phyloP scores from a whole-genome alignment of 148 eudicot genomes.

The Cornus controversa region DNA sequence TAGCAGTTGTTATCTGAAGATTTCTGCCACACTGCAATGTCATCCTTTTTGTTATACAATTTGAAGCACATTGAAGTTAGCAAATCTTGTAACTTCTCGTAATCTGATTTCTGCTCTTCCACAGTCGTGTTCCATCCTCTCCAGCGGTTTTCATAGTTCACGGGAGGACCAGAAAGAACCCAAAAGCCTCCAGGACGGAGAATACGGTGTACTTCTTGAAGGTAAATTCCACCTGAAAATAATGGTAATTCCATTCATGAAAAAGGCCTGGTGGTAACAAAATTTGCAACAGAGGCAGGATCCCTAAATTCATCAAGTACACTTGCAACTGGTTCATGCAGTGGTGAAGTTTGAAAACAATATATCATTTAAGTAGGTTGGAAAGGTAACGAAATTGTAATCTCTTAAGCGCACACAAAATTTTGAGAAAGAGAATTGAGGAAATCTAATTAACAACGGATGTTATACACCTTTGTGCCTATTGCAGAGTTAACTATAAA shows the following conservation, averaged over 20 bases:
- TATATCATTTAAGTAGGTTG: too few species aligned
- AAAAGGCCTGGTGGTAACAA: neutral
- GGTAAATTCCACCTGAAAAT: constrained; percentile 80
- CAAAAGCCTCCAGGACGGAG: constrained; percentile 96
- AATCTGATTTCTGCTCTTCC: constrained; percentile 70
- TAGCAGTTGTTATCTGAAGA: constrained; percentile 61
- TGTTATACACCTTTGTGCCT: too few species aligned
- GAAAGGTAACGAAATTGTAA: neutral
- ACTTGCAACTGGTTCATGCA: neutral
- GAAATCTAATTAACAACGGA: neutral
- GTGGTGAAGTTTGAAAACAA: neutral
- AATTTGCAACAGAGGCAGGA: neutral
- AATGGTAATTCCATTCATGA: neutral
- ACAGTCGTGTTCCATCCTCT: constrained; percentile 88
- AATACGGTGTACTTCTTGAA: constrained; percentile 84
- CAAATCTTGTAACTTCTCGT: constrained; percentile 62
- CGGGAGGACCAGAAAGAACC: constrained; percentile 97
- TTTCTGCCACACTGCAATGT: constrained; percentile 93
- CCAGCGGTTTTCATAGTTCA: constrained; percentile 80
- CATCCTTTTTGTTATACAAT: constrained; percentile 63
- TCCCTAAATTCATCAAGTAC: too few species aligned
- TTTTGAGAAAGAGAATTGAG: too few species aligned
- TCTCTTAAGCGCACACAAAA: neutral
- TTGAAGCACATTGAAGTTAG: constrained; percentile 84
- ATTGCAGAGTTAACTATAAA: too few species aligned